Evolutionary conservation across 129 eudicot genomes (phyloP).

Genomic region (Glebionis coronaria): DNA sequence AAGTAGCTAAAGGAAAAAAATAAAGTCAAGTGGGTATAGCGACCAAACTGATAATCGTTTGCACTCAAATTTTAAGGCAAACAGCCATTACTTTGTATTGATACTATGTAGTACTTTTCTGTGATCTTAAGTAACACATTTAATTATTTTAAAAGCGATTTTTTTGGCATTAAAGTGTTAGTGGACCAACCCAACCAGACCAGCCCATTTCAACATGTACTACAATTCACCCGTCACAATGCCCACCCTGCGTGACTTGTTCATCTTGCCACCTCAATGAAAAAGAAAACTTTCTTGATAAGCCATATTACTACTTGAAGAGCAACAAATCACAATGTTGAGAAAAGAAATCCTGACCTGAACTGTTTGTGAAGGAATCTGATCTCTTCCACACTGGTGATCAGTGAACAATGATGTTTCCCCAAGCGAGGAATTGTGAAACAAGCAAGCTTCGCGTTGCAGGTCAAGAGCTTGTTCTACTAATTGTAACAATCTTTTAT

Average conservation of each 20-base stretch:
- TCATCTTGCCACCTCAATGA: slow-evolving; percentile 5
- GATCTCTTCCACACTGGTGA: slow-evolving; percentile 82
- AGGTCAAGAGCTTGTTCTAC: slow-evolving; percentile 88
- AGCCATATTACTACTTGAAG: background rate
- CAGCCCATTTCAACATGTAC: background rate
- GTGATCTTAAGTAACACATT: background rate
- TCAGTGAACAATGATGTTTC: slow-evolving; percentile 71
- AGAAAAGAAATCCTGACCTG: slow-evolving; percentile 48
- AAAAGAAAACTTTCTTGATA: slow-evolving; percentile 6
- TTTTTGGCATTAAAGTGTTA: background rate
- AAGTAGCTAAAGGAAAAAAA: background rate
- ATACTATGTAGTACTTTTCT: no score
- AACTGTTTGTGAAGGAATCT: slow-evolving; percentile 74
- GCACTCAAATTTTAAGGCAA: no score
- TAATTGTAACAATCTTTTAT: slow-evolving; percentile 62
- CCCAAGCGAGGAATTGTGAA: slow-evolving; percentile 66
- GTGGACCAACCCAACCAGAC: background rate
- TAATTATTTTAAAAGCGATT: background rate
- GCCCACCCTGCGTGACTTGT: background rate
- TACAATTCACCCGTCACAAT: background rate
- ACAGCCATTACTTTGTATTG: no score
- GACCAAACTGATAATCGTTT: no score
- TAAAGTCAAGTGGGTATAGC: background rate
- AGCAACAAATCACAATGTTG: slow-evolving; percentile 3
- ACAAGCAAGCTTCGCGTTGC: slow-evolving; percentile 68